Evolutionary conservation across 495 filamentous ascomycete genomes (phyloP).

Genomic region (Parathielavia hyrcaniae): DNA sequence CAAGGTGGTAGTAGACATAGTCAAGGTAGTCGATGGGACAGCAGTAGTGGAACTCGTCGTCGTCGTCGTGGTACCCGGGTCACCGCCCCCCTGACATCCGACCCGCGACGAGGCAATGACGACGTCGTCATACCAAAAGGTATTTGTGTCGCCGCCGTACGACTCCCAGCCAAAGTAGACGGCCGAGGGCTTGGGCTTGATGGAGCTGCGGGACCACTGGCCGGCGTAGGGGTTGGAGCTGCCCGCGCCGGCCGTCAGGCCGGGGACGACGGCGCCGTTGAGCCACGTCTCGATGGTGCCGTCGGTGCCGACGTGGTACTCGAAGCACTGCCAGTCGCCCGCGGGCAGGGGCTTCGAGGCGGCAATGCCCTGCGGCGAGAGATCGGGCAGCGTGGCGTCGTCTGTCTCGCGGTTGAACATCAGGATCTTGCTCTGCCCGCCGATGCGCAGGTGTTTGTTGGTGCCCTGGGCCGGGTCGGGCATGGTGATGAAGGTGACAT

Average conservation of each 20-base stretch:
- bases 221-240: constrained; percentile 45
- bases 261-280: constrained; percentile 43
- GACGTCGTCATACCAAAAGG: constrained; percentile 55
- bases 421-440: constrained; percentile 51
- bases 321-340: constrained; percentile 49
- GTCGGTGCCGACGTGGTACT: constrained; percentile 51
- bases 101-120: constrained; percentile 39
- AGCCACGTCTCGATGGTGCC: constrained; percentile 54
- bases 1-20: background rate
- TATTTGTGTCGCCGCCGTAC: constrained; percentile 52
- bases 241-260: constrained; percentile 43
- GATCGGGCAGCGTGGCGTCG: constrained; percentile 54
- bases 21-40: background rate
- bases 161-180: constrained; percentile 58
- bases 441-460: constrained; percentile 54
- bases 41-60: background rate
- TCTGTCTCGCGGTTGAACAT: constrained; percentile 58
- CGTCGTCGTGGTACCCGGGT: background rate
- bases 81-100: constrained; percentile 36
- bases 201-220: constrained; percentile 43
- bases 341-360: constrained; percentile 45
- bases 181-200: constrained; percentile 45
- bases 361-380: constrained; percentile 51
- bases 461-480: constrained; percentile 48
- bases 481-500: constrained; percentile 58